Evolutionary conservation across 805 yeast genomes (phyloP), one percentile per base, ranked within the genome.

Genomic region (Monosporozyma yasuniensis): DNA sequence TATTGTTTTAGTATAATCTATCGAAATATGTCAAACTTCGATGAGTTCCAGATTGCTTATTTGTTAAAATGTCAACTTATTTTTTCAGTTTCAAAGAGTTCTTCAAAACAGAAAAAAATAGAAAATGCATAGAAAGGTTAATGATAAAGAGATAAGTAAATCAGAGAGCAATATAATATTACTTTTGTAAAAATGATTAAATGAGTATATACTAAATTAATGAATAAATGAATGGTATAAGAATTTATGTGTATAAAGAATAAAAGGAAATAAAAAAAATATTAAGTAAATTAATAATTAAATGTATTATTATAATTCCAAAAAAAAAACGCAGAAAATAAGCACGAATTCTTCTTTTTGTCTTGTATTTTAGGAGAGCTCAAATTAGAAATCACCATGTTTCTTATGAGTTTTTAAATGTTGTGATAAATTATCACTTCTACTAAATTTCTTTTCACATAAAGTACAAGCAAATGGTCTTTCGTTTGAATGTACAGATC

Each of bases 371-470:
- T 14, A 44, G 25, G 22, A 16, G 3, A n/a, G 9, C 10, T 18
- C 35, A 3, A 10, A 16, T 47, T 48, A 64, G 47, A 64, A 63
- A 50, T 65, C 69, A 25, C 67, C 68, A 55, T 65, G 69, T 52
- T 64, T 65, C 55, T 61, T 65, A 50, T 80, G 84, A 6, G 78
- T 77, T 58, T 78, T 77, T 54, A 79, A 69, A 63, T 83, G 89
- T 62, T 81, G 86, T 43, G 78, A 77, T 60, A 82, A 70, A 56
- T 83, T 83, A 61, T 83, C 89, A 16, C 83, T 75, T 53, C 89
- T 67, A 52, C 84, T 78, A 58, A 83, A 83, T 56, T 76, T 77
- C 63, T 81, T 82, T 39, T 71, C 72, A 59, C 89, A 83, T 46
- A 71, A 67, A 38, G 69, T 62, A 59, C 89, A 83, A 45, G 75